Conservation (phyloP, 176 grass and related monocot species). For the Eragrostis curvula region DNA sequence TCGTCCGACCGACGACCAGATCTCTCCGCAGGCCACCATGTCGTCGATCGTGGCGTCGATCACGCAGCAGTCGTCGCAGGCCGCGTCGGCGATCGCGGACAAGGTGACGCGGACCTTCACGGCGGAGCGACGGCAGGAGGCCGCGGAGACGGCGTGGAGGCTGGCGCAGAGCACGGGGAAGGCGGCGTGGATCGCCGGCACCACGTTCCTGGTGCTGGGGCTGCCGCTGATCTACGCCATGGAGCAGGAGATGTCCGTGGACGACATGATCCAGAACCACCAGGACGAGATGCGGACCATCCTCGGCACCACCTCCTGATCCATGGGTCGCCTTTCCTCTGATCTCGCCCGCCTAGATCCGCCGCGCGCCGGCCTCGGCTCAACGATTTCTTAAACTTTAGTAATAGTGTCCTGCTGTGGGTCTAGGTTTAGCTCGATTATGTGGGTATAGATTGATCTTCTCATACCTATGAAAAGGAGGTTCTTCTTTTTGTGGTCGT, state of each 20-base stretch:
- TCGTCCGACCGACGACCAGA: too few species aligned
- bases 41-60: too few species aligned
- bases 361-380: too few species aligned
- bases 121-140: slow-evolving; percentile 23
- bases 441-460: too few species aligned
- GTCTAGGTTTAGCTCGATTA: too few species aligned
- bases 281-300: slow-evolving; percentile 11
- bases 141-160: slow-evolving; percentile 35
- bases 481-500: too few species aligned
- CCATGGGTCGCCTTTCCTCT: not conserved
- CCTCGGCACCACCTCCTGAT: slow-evolving; percentile 27
- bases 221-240: slow-evolving; percentile 38
- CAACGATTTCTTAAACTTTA: not conserved
- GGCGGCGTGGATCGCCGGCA: slow-evolving; percentile 58
- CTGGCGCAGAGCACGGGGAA: slow-evolving; percentile 60
- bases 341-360: not conserved
- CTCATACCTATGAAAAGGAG: too few species aligned
- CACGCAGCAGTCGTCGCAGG: too few species aligned
- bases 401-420: not conserved
- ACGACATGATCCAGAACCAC: slow-evolving; percentile 44
- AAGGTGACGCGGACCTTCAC: slow-evolving; percentile 31
- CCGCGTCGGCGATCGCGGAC: not conserved
- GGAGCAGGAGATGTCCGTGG: slow-evolving; percentile 28
- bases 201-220: slow-evolving; percentile 53
- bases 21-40: too few species aligned